Evolutionary conservation across 192 early-diverging fungal genomes (phyloP).

Genomic region (Helicostylum pulchrum): DNA sequence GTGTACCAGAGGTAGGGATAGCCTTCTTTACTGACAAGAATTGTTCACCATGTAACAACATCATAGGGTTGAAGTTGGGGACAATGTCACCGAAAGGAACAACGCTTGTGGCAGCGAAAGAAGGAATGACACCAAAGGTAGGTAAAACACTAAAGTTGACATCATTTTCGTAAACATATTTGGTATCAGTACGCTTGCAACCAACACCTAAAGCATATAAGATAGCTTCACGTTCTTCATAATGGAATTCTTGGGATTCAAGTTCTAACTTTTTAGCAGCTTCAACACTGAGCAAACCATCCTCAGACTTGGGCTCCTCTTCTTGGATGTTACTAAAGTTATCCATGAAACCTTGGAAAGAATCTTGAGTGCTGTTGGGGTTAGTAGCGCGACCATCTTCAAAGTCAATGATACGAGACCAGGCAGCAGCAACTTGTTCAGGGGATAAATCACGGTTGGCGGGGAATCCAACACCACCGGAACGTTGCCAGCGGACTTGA

Average conservation of each 20-base stretch:
- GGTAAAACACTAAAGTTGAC: conserved; percentile 85
- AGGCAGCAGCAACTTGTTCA: conserved; percentile 80
- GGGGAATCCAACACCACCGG: conserved; percentile 91
- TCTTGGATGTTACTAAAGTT: conserved; percentile 72
- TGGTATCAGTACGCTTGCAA: conserved; percentile 79
- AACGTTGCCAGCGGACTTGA: conserved; percentile 95
- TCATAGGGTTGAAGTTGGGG: conserved; percentile 87
- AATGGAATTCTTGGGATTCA: conserved; percentile 60
- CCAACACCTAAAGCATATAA: conserved; percentile 96
- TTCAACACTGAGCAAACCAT: conserved; percentile 60
- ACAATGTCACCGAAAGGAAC: conserved; percentile 70
- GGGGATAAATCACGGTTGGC: conserved; percentile 75
- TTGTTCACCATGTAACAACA: conserved; percentile 99
- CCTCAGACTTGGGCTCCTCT: conserved; percentile 31
- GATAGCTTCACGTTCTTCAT: conserved; percentile 87
- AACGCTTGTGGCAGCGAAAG: conserved; percentile 65
- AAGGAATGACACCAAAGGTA: conserved; percentile 88
- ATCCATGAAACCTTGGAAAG: conserved; percentile 77
- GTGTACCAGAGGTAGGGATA: conserved; percentile 79
- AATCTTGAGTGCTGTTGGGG: conserved; percentile 73
- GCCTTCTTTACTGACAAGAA: conserved; percentile 85
- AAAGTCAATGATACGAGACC: conserved; percentile 86
- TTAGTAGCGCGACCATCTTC: conserved; percentile 93
- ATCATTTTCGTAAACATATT: conserved; percentile 89
- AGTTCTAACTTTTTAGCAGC: conserved; percentile 56